Conservation (phyloP, 2,329 filamentous ascomycete genomes). For the Ceratocystis ficicola region DNA sequence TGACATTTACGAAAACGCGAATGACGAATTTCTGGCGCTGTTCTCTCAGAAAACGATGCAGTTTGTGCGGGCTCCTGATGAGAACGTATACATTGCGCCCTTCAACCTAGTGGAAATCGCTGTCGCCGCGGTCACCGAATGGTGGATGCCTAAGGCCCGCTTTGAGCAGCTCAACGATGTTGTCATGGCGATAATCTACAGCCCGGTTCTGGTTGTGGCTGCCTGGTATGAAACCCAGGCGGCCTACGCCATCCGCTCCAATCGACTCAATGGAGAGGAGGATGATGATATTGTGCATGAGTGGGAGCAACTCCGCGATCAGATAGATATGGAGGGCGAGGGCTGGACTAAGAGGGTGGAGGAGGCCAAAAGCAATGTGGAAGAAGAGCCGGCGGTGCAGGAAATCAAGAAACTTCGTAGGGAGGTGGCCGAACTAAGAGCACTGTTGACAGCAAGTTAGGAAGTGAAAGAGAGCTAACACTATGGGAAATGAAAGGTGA, state of each 20-base stretch:
- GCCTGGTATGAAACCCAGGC: conserved; percentile 57
- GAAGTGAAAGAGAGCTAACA: neutral
- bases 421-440: conserved; percentile 48
- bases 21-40: conserved; percentile 88
- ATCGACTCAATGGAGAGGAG: conserved; percentile 67
- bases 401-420: conserved; percentile 50
- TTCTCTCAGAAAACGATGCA: conserved; percentile 93
- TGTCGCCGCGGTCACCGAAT: conserved; percentile 69
- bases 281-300: conserved; percentile 85
- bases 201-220: conserved; percentile 66
- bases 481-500: neutral
- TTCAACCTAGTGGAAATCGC: conserved; percentile 90
- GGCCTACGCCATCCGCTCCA: conserved; percentile 55
- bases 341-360: conserved; percentile 76
- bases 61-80: conserved; percentile 90
- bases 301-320: conserved; percentile 71
- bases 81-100: conserved; percentile 95
- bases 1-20: conserved; percentile 84
- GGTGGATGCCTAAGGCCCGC: conserved; percentile 68
- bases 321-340: conserved; percentile 68
- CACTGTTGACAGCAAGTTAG: conserved; percentile 30
- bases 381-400: conserved; percentile 61
- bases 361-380: conserved; percentile 66
- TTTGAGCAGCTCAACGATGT: conserved; percentile 80
- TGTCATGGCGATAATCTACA: conserved; percentile 79